Base-by-base conservation (phyloP, 345 rosid genomes). In the Citrus unshiu region DNA sequence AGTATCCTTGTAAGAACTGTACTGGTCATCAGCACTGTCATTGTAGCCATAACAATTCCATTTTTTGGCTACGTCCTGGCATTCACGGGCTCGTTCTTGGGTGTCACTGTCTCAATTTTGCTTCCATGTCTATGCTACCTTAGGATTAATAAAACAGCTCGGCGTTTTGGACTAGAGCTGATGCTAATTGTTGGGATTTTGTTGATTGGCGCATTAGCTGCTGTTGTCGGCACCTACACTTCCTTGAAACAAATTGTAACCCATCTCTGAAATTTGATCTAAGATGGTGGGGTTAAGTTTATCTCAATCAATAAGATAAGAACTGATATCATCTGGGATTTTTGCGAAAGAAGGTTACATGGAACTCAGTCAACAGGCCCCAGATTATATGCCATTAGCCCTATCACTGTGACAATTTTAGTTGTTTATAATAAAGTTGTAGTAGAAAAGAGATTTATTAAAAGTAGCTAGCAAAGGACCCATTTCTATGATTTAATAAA, bases 31-130 rank as follows among this genome's bases (percentile, higher is more conserved):
- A 87, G 93, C 82, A 92, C 94, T 0, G 78, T 78, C 0, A 77
- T 89, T 5, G 88, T 90, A 67, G 96, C 96, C 19, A 67, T 90
- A 58, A 84, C 84, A 27, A 25, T 92, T 57, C 93, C 96, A 2
- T 90, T 85, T 85, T 92, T 92, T 1, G 91, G 91, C 40, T 88
- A 90, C 43, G 84, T 92, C 27, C 89, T 92, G 93, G 90, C 90
- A 1, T 90, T 92, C 57, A 89, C 63, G 8, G 94, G 96, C 9
- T 84, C 93, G 0, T 92, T 88, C 73, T 64, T 92, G 61, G 75
- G 96, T 46, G 85, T 90, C 70, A 78, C 85, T 7, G 88, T 61
- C 7, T 89, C 93, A 7, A 35, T 92, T 62, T 57, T 92, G 75
- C 62, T 90, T 30, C 94, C 96, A 1, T 92, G 94, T 76, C 62